phyloP scores from a whole-genome alignment of 2,329 filamentous ascomycete species.

The Ophiostoma sp. region DNA sequence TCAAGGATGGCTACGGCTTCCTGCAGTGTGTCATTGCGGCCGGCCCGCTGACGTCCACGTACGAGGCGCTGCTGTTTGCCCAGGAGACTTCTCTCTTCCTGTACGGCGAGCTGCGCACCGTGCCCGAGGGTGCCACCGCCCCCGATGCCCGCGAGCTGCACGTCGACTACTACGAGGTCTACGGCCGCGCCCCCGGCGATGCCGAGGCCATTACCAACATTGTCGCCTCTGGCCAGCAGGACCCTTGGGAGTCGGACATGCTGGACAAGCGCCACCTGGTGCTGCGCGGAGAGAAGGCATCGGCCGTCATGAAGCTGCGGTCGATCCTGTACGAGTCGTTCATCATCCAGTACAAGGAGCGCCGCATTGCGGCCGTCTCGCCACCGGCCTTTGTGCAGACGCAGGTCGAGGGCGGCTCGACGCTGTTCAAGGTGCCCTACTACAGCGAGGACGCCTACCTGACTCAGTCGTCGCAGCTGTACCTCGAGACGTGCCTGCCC shows the following conservation, averaged over 20 bases:
- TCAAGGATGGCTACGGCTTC: constrained; percentile 76
- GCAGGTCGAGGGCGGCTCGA: constrained; percentile 87
- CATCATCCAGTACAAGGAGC: constrained; percentile 69
- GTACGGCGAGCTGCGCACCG: constrained; percentile 74
- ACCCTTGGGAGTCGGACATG: constrained; percentile 43
- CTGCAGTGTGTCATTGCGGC: constrained; percentile 75
- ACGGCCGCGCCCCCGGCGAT: constrained; percentile 73
- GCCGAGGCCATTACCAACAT: constrained; percentile 88
- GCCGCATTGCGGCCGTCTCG: constrained; percentile 73
- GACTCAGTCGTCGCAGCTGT: constrained; percentile 94
- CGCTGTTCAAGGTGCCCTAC: constrained; percentile 70
- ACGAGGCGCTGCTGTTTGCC: constrained; percentile 79
- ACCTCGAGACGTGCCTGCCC: constrained; percentile 90
- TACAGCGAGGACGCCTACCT: constrained; percentile 76
- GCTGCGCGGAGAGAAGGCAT: constrained; percentile 75
- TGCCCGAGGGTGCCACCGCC: constrained; percentile 71
- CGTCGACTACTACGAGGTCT: constrained; percentile 71
- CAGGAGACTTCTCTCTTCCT: constrained; percentile 83
- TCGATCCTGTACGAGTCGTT: constrained; percentile 77
- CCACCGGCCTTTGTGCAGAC: constrained; percentile 92
- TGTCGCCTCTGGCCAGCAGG: constrained; percentile 57
- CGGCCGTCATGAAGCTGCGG: constrained; percentile 82
- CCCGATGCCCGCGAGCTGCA: constrained; percentile 82
- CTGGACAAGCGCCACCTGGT: constrained; percentile 73
- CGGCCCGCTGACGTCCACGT: constrained; percentile 81